Evolutionary conservation across 129 eudicot species (phyloP).

Genomic region (Helianthus tuberosus): DNA sequence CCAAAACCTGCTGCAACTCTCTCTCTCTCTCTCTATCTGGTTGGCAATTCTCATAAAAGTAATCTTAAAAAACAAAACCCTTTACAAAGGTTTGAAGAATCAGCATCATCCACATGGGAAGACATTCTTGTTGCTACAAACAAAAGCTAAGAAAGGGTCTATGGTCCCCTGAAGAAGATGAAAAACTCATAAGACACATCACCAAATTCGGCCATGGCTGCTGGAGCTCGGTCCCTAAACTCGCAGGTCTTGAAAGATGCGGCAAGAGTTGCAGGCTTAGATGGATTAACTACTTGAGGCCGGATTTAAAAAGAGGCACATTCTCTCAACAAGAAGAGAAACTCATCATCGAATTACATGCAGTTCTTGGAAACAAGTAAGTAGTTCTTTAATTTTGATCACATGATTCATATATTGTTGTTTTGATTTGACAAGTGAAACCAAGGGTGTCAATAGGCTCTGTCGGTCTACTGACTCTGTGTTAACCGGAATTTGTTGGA

Average conservation of each 20-base stretch:
- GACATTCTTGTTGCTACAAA: constrained; percentile 95
- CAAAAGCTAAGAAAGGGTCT: constrained; percentile 95
- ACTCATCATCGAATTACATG: constrained; percentile 84
- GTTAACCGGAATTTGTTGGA: too few relatives aligned
- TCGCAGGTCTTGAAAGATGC: constrained; percentile 93
- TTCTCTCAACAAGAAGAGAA: constrained; percentile 89
- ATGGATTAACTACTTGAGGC: constrained; percentile 94
- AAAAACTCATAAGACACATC: constrained; percentile 82
- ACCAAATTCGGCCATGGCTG: constrained; percentile 90
- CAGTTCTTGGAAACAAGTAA: constrained; percentile 92
- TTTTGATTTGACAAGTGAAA: too few relatives aligned
- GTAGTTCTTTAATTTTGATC: not conserved
- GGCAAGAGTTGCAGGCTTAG: constrained; percentile 92
- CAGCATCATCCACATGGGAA: constrained; percentile 69
- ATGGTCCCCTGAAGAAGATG: constrained; percentile 99
- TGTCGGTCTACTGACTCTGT: too few relatives aligned
- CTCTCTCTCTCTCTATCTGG: constrained; percentile 36
- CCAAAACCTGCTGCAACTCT: constrained; percentile 41
- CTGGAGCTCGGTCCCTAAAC: constrained; percentile 99
- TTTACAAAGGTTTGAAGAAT: not conserved
- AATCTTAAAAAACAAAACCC: constrained; percentile 23
- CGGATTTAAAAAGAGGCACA: constrained; percentile 92
- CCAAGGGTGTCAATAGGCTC: too few relatives aligned
- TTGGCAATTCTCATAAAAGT: constrained; percentile 37
- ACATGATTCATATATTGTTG: too few relatives aligned